Evolutionary conservation across 2,329 filamentous ascomycete genomes (phyloP), one percentile per base, ranked within the genome.

Genomic region (Aureobasidium sp.): DNA sequence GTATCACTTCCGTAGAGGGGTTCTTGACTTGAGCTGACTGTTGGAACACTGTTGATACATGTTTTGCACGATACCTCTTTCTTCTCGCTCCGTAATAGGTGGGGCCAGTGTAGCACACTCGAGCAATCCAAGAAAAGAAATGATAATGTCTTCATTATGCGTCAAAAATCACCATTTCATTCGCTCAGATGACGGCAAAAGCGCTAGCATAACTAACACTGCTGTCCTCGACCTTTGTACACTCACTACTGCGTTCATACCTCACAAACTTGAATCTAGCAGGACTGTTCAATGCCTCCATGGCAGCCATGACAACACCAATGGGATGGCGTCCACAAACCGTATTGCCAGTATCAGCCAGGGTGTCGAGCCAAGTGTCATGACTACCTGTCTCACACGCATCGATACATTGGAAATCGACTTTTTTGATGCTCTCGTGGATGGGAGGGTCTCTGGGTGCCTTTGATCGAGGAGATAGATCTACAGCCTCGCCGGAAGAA

Each of bases 161-260:
- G 32, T 34, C 32, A 1, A 34, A 53, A 41, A 48, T 8, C 12
- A 41, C 20, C 20, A 20, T 20, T 20, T 20, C 20, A 20, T 20
- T 1, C 1, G 20, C 5, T 66, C 55, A 92, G 37, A 92, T 71
- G 17, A 92, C 80, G 9, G 92, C 91, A 79, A 94, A 96, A 3
- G 92, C 94, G 72, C 92, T 93, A 3, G 90, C 92, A 74, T 99
- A 99, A 76, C 92, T 97, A 57, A 99, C 94, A 68, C 92, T 97
- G 67, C 87, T 94, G 66, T 96, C 90, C 17, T 72, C 74, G 0
- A 87, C 79, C 34, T 80, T 79, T 66, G 83, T 79, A 3, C 89
- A 88, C 73, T 95, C 77, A 64, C 85, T 87, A 75, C 93, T 99
- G 64, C 92, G 84, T 71, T 96, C 87, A 74, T 99, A 99, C 69